Evolutionary conservation across 2,329 filamentous ascomycete genomes (phyloP).

Genomic region (Pestalotiopsis sp.): DNA sequence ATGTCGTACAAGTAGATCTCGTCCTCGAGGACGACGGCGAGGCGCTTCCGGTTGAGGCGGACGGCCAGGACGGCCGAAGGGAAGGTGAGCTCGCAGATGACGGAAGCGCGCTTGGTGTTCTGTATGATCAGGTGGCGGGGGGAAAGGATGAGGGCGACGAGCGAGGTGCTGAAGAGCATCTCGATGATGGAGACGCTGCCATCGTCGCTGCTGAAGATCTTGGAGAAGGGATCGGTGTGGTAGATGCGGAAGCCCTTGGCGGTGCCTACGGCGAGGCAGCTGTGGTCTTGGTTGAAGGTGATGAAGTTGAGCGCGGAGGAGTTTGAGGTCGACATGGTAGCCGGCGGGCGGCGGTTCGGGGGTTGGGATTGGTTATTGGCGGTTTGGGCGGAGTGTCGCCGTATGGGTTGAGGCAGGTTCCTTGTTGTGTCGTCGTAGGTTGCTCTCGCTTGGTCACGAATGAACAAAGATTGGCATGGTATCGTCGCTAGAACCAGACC

Average conservation of each 20-base stretch:
- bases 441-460: neutral
- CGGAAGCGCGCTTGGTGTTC: constrained; percentile 84
- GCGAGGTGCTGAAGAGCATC: constrained; percentile 97
- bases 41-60: constrained; percentile 88
- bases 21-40: constrained; percentile 92
- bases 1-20: constrained; percentile 99
- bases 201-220: constrained; percentile 92
- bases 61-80: constrained; percentile 95
- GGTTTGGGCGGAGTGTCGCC: neutral
- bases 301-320: constrained; percentile 83
- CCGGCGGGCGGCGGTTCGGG: neutral
- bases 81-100: constrained; percentile 98
- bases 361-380: neutral
- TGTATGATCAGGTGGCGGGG: constrained; percentile 92
- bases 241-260: constrained; percentile 95
- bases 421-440: neutral
- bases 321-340: constrained; percentile 5
- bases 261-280: constrained; percentile 95
- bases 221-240: constrained; percentile 93
- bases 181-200: constrained; percentile 95
- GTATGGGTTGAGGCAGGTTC: neutral
- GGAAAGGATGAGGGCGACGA: constrained; percentile 91
- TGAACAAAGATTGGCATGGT: no score
- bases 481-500: no score
- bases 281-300: constrained; percentile 99